These are phyloP conservation scores for Penicillium capsulatum DNA, from an alignment of 2,329 filamentous ascomycete species.

Conservation along the genomic window DNA sequence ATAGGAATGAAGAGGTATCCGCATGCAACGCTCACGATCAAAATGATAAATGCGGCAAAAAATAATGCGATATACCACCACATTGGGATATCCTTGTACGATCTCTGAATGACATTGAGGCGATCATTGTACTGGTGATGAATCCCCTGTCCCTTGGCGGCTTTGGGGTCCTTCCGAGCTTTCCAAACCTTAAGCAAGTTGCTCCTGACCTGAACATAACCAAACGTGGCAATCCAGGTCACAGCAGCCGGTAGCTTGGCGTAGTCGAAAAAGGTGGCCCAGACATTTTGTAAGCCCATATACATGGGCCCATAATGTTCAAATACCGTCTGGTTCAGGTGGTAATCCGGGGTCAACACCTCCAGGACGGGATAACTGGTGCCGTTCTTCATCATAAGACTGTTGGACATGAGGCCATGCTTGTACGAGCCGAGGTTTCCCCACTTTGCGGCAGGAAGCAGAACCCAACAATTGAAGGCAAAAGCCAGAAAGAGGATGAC, in stretches of 20 bases:
- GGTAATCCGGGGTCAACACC: constrained; percentile 44
- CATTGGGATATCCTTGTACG: constrained; percentile 55
- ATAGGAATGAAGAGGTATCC: constrained; percentile 56
- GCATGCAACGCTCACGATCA: constrained; percentile 51
- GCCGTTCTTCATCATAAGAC: constrained; percentile 50
- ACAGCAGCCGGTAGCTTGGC: too few relatives aligned
- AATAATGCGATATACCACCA: constrained; percentile 56
- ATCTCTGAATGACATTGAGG: constrained; percentile 56
- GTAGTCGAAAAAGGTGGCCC: too few relatives aligned
- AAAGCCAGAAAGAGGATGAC: constrained; percentile 56
- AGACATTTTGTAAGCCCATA: constrained; percentile 55
- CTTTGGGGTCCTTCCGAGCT: constrained; percentile 30
- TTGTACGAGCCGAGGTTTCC: constrained; percentile 52
- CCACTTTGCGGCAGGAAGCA: constrained; percentile 57
- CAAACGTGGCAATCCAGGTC: too few relatives aligned
- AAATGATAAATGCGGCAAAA: constrained; percentile 47
- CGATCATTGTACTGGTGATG: constrained; percentile 57
- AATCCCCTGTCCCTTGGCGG: constrained; percentile 35
- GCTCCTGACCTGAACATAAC: constrained; percentile 45
- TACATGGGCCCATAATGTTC: constrained; percentile 53
- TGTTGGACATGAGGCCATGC: constrained; percentile 56
- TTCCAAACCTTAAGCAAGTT: constrained; percentile 46
- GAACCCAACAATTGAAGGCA: constrained; percentile 54
- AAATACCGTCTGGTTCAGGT: constrained; percentile 49
- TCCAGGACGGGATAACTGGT: constrained; percentile 44